A percentile compares a stretch with the other conserved stretches of the same genome.
These are phyloP conservation scores for Nemania serpens DNA, from an alignment of 2,329 filamentous ascomycete genomes.

Conservation along the genomic window DNA sequence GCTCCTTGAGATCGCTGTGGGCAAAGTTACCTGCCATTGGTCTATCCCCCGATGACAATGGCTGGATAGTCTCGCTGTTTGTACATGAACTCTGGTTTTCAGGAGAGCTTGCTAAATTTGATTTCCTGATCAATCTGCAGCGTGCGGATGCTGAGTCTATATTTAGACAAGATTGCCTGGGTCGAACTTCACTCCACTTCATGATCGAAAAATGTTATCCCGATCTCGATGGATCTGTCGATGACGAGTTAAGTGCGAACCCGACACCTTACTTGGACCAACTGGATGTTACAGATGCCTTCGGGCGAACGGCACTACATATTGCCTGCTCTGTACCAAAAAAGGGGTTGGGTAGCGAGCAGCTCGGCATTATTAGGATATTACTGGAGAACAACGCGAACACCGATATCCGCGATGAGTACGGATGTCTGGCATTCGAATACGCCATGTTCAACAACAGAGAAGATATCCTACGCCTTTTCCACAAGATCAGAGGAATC, in stretches of 20 bases:
- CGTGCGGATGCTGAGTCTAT: background rate
- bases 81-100: too few relatives aligned
- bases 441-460: background rate
- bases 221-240: too few relatives aligned
- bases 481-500: background rate
- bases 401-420: background rate
- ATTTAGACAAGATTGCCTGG: background rate
- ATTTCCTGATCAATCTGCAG: background rate
- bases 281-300: background rate
- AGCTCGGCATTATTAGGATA: background rate
- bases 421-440: background rate
- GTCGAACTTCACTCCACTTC: background rate
- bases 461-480: background rate
- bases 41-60: too few relatives aligned
- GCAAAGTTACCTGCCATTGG: too few relatives aligned
- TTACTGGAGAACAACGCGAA: background rate
- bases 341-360: background rate
- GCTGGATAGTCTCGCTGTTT: too few relatives aligned
- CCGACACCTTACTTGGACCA: background rate
- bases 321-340: background rate
- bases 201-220: background rate
- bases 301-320: background rate
- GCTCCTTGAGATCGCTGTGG: too few relatives aligned
- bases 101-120: background rate
- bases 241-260: too few relatives aligned